Percentiles rank a stretch among this genome's conserved stretches.
phyloP scores from a whole-genome alignment of 2,329 filamentous ascomycete genomes.

The Alternaria sp. region DNA sequence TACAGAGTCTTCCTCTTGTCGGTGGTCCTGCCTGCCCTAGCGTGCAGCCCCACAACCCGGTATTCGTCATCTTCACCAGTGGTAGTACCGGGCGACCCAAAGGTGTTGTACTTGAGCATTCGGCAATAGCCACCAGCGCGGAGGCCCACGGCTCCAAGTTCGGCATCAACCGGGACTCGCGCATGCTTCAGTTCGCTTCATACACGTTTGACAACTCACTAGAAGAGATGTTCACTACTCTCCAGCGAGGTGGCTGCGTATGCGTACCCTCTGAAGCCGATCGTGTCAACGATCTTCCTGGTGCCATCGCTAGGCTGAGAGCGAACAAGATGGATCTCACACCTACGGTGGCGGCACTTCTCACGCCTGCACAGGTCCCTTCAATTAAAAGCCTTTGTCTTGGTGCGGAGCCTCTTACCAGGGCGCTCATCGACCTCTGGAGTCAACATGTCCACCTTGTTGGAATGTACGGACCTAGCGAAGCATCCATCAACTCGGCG shows the following conservation, averaged over 20 bases:
- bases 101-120: slow-evolving; percentile 43
- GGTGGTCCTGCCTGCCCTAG: slow-evolving; percentile 22
- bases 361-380: slow-evolving; percentile 54
- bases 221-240: slow-evolving; percentile 62
- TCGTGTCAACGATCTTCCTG: slow-evolving; percentile 59
- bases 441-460: slow-evolving; percentile 28
- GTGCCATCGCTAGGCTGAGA: slow-evolving; percentile 43
- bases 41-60: slow-evolving; percentile 35
- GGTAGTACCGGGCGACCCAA: slow-evolving; percentile 44
- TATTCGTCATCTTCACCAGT: slow-evolving; percentile 44
- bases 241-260: slow-evolving; percentile 59
- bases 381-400: slow-evolving; percentile 53
- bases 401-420: slow-evolving; percentile 54
- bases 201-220: slow-evolving; percentile 65
- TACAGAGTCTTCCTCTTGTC: slow-evolving; percentile 41
- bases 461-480: slow-evolving; percentile 43
- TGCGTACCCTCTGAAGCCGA: slow-evolving; percentile 63
- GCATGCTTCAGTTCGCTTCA: slow-evolving; percentile 51
- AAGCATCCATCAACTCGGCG: slow-evolving; percentile 42
- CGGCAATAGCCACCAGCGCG: slow-evolving; percentile 40
- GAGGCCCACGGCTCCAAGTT: slow-evolving; percentile 39
- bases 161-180: slow-evolving; percentile 28
- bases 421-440: slow-evolving; percentile 39
- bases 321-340: slow-evolving; percentile 59
- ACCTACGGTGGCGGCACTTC: slow-evolving; percentile 61